Base-by-base conservation (phyloP, 179 eudicot genomes). In the Gypsophila paniculata region DNA sequence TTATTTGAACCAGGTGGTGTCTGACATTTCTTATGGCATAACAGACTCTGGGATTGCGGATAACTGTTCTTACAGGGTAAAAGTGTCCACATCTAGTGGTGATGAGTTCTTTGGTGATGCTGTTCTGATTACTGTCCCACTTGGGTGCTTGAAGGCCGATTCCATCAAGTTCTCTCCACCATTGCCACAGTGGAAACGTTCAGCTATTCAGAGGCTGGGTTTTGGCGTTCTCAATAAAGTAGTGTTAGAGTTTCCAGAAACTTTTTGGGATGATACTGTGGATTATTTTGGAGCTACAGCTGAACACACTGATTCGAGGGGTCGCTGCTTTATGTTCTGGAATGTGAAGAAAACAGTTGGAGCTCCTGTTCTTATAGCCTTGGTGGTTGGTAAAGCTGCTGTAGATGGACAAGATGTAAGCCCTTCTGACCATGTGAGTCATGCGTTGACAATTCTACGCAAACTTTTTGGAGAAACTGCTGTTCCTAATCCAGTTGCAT, bases 251-350 rank as follows among this genome's bases (percentile, higher is more conserved):
- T 95, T 95, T 57, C 85, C 96, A 6, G 84, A 85, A 72, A 95
- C 85, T 22, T 95, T 95, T 77, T 95, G 99, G 99, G 98, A 95
- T 78, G 98, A 95, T 65, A 80, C 85, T 36, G 92, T 95, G 69
- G 99, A 95, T 83, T 95, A 95, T 80, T 95, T 95, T 85, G 99
- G 99, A 79, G 99, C 96, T 64, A 95, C 99, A 74, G 96, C 99
- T 39, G 96, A 92, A 74, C 80, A 84, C 39, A 86, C 90, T 42
- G 83, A 87, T 65, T 75, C 76, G 59, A 85, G 99, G 75, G 99
- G 99, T 46, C 82, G 79, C 51, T 95, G 99, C 85, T 95, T 95
- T 81, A 95, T 92, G 99, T 95, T 95, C 75, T 95, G 99, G 98
- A 95, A 95, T 83, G 87, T 95, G 55, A 87, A 85, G 80, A 95